Evolutionary conservation across 768 basidiomycete genomes (phyloP), one percentile per base, ranked within the genome.

Genomic region (Podaxis sp.): DNA sequence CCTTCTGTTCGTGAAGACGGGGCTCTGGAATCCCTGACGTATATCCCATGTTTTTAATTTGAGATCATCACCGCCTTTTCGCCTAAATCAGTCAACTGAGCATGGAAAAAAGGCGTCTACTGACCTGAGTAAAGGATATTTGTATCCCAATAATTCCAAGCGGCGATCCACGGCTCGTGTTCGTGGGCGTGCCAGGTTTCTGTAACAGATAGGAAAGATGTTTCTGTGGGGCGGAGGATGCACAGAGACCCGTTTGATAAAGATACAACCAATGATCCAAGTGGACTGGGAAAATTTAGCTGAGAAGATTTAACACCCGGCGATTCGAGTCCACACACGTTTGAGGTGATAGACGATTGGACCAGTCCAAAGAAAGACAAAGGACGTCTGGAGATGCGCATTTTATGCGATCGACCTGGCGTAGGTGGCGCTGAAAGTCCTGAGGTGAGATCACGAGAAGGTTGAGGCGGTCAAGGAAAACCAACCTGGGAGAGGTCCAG

Each of bases 361-460:
- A 90, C 94, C 95, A 99, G 73, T 98, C 97, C 28, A 99, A 76
- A 8, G 95, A 98, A 17, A 99, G 85, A 69, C 93, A 96, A 1
- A 99, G 77, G 0, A 82, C 81, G 28, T 87, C 83, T 0, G 83
- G 71, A 0, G 86, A 28, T 76, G 80, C 76, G 61, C 86, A 86
- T 30, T 74, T 72, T 26, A 90, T 73, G 13, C 75, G 74, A 30
- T 80, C 73, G n/a, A 79, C 64, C 48, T 68, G 72, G 6, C 71
- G 63, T 26, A 90, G 68, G 61, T 64, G 71, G 55, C 70, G 73
- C 85, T 86, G 70, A 22, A 51, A 26, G 22, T 6, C 19, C 8
- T 12, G 49, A 24, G 8, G 24, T 49, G 19, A 51, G 11, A 28
- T 28, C 9, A 26, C 19, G 19, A n/a, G 17, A 46, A 46, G 24